Evolutionary conservation across 345 rosid genomes (phyloP).

Genomic region (Gossypium anomalum): DNA sequence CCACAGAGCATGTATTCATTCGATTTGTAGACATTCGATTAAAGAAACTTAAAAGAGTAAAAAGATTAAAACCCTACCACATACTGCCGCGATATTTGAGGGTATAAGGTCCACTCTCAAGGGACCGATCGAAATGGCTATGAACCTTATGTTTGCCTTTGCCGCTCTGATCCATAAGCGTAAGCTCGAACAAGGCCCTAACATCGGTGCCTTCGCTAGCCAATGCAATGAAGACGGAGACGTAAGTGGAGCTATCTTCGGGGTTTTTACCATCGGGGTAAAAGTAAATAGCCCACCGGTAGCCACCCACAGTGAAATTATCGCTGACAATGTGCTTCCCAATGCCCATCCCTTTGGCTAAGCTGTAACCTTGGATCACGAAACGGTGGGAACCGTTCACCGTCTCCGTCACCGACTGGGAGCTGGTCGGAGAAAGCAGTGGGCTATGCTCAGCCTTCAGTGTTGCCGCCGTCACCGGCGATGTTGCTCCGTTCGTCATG

Average conservation of each 20-base stretch:
- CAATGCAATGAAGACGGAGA: conserved; percentile 60
- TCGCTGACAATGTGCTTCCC: conserved; percentile 68
- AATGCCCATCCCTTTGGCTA: conserved; percentile 70
- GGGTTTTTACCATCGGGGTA: conserved; percentile 68
- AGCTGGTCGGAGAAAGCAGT: conserved; percentile 38
- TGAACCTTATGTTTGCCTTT: conserved; percentile 67
- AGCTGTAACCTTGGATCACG: conserved; percentile 66
- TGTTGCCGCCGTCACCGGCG: conserved; percentile 1
- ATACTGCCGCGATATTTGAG: conserved; percentile 44
- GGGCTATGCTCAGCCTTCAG: conserved; percentile 7
- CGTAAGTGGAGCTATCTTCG: conserved; percentile 57
- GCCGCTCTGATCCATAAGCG: conserved; percentile 71
- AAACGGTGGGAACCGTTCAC: conserved; percentile 80
- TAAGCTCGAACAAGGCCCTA: conserved; percentile 59
- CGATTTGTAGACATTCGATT: not conserved
- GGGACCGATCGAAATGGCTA: conserved; percentile 65
- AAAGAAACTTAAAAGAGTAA: not conserved
- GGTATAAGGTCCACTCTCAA: conserved; percentile 65
- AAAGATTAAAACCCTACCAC: conserved; percentile 1
- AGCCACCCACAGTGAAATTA: conserved; percentile 61
- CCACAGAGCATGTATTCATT: not conserved
- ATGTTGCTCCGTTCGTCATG: conserved; percentile 7
- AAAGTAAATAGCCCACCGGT: conserved; percentile 66
- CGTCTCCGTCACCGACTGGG: conserved; percentile 62
- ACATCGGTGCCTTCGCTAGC: conserved; percentile 72